phyloP scores from a whole-genome alignment of 2,329 filamentous ascomycete genomes.

The Aspergillus quadrilineatus region DNA sequence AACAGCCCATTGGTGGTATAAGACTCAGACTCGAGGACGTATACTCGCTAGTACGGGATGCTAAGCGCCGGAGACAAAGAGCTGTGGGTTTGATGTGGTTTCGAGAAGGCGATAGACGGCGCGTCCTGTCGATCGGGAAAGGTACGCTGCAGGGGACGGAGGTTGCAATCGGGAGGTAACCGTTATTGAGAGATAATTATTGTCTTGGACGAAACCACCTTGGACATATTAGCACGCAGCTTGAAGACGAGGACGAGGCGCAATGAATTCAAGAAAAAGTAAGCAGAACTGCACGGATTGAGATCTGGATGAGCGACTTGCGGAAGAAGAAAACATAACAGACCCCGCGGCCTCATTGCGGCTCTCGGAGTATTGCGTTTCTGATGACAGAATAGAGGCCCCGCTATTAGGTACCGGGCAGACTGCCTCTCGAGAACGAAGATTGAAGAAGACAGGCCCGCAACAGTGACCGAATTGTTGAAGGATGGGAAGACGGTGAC shows the following conservation, averaged over 20 bases:
- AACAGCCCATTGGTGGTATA: constrained; percentile 13
- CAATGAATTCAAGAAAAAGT: not conserved
- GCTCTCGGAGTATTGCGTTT: constrained; percentile 7
- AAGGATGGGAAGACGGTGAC: not conserved
- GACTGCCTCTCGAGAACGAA: not conserved
- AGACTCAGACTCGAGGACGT: constrained; percentile 15
- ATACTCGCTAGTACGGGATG: not conserved
- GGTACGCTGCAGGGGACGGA: constrained; percentile 4
- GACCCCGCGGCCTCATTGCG: constrained; percentile 8
- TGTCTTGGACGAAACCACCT: not conserved
- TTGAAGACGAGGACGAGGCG: not conserved
- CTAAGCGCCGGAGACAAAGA: constrained; percentile 2
- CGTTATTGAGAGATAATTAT: too few species aligned
- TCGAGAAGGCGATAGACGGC: constrained; percentile 1
- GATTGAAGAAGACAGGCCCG: not conserved
- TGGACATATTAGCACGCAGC: constrained; percentile 7
- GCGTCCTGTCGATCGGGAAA: constrained; percentile 3
- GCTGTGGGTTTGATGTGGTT: constrained; percentile 1
- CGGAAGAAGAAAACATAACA: constrained; percentile 16
- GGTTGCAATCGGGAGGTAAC: not conserved
- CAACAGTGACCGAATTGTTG: not conserved
- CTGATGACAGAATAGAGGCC: not conserved
- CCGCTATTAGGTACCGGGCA: not conserved
- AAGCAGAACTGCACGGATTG: constrained; percentile 5
- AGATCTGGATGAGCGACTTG: constrained; percentile 11